Conservation (phyloP, 768 basidiomycete species). For the Lepiota brunneoincarnata region DNA sequence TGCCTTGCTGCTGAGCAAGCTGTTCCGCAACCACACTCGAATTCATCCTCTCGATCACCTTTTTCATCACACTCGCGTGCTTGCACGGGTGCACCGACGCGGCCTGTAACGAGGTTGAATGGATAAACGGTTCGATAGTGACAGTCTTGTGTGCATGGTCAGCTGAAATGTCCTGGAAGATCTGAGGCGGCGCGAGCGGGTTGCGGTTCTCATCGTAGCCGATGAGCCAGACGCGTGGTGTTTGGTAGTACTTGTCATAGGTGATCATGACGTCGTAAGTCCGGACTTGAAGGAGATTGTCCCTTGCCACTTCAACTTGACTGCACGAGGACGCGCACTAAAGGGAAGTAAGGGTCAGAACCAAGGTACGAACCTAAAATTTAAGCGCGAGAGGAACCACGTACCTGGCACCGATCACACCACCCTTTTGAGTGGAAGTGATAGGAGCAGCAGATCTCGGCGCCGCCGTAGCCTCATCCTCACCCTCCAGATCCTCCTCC, state of each 20-base stretch:
- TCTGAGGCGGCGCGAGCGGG: slow-evolving; percentile 83
- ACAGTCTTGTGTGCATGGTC: slow-evolving; percentile 99
- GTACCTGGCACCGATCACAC: slow-evolving; percentile 47
- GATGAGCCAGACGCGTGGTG: slow-evolving; percentile 94
- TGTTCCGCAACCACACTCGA: slow-evolving; percentile 81
- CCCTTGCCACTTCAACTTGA: slow-evolving; percentile 62
- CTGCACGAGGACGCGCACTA: slow-evolving; percentile 39
- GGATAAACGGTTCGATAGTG: slow-evolving; percentile 98
- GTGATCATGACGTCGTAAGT: slow-evolving; percentile 99
- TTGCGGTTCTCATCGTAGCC: slow-evolving; percentile 97
- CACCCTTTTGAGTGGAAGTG: slow-evolving; percentile 7
- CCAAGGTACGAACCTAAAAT: not conserved
- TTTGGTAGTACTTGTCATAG: slow-evolving; percentile 99
- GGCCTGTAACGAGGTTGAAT: slow-evolving; percentile 77
- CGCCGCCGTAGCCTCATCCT: slow-evolving; percentile 81
- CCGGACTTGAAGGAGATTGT: slow-evolving; percentile 89
- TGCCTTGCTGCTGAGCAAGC: slow-evolving; percentile 53
- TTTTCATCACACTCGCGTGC: slow-evolving; percentile 99
- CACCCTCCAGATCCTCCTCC: slow-evolving; percentile 86
- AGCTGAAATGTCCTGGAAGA: slow-evolving; percentile 96
- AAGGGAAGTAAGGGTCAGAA: not conserved
- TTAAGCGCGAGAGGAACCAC: slow-evolving; percentile 18
- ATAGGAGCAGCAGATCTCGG: slow-evolving; percentile 40
- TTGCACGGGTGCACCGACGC: slow-evolving; percentile 99
- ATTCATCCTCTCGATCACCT: slow-evolving; percentile 99